Evolutionary conservation across 495 filamentous ascomycete species (phyloP).

Genomic region (Penicillium atrosanguineum): DNA sequence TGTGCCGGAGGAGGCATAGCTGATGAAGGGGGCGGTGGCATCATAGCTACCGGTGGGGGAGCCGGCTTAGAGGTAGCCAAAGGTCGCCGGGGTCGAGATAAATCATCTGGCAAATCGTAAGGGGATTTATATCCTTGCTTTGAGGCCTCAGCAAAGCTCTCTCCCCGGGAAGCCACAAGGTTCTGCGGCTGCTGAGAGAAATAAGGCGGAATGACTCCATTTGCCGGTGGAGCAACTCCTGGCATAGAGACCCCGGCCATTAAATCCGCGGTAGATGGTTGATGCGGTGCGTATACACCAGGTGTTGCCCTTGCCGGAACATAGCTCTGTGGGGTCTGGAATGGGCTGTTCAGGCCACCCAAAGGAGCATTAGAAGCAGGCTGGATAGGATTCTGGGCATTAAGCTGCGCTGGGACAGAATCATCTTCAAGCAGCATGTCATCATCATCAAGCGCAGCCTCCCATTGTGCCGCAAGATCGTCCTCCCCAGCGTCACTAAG

Average conservation of each 20-base stretch:
- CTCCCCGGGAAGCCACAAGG: slow-evolving; percentile 40
- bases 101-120: slow-evolving; percentile 90
- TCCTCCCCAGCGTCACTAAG: slow-evolving; percentile 58
- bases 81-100: slow-evolving; percentile 65
- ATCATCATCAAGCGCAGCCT: slow-evolving; percentile 76
- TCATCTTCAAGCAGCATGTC: slow-evolving; percentile 71
- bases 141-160: slow-evolving; percentile 85
- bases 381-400: slow-evolving; percentile 15
- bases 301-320: slow-evolving; percentile 18
- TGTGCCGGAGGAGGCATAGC: slow-evolving; percentile 29
- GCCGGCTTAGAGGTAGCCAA: slow-evolving; percentile 37
- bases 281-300: slow-evolving; percentile 41
- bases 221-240: slow-evolving; percentile 27
- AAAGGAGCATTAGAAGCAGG: slow-evolving; percentile 3
- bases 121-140: slow-evolving; percentile 92
- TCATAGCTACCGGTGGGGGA: slow-evolving; percentile 33
- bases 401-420: slow-evolving; percentile 19
- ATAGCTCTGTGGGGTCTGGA: slow-evolving; percentile 28
- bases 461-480: slow-evolving; percentile 79
- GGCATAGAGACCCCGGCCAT: slow-evolving; percentile 29
- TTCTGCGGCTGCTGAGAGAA: slow-evolving; percentile 36
- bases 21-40: slow-evolving; percentile 27
- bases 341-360: slow-evolving; percentile 29
- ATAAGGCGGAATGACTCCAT: slow-evolving; percentile 36
- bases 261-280: slow-evolving; percentile 43